Evolutionary conservation across 2,329 filamentous ascomycete genomes (phyloP).

Genomic region (Xylariaceae sp.): DNA sequence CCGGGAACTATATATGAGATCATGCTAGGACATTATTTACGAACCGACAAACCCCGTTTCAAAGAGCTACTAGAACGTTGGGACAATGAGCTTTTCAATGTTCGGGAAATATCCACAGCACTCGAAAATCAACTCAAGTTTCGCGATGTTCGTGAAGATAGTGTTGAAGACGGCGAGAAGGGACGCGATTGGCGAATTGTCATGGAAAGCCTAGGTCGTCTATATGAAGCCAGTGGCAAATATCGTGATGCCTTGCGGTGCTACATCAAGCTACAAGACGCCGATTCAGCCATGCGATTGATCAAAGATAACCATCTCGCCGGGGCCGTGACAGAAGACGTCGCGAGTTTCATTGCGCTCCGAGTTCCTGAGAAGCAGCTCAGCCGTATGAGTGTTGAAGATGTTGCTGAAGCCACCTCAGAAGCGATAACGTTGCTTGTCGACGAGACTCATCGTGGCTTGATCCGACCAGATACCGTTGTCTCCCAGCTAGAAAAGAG

Average conservation of each 20-base stretch:
- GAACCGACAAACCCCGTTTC: constrained; percentile 69
- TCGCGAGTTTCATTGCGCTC: constrained; percentile 81
- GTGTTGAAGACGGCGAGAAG: constrained; percentile 66
- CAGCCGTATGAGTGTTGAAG: constrained; percentile 59
- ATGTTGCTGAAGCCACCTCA: constrained; percentile 74
- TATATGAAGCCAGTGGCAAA: constrained; percentile 78
- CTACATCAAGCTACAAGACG: constrained; percentile 88
- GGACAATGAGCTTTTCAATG: constrained; percentile 80
- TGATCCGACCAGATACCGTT: constrained; percentile 73
- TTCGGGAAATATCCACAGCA: constrained; percentile 68
- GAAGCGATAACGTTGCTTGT: constrained; percentile 86
- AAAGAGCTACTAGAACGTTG: constrained; percentile 76
- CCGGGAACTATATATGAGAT: constrained; percentile 83
- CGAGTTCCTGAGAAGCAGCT: constrained; percentile 72
- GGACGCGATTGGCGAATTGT: constrained; percentile 85
- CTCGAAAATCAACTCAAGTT: constrained; percentile 80
- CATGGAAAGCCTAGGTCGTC: constrained; percentile 77
- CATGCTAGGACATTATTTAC: constrained; percentile 83
- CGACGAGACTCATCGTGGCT: constrained; percentile 84
- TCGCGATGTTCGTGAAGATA: constrained; percentile 70
- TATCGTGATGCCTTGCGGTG: constrained; percentile 80
- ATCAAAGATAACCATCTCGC: constrained; percentile 88
- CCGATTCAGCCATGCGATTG: constrained; percentile 79
- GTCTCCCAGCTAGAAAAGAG: constrained; percentile 71
- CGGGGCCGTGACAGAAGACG: constrained; percentile 83